These are phyloP conservation scores for Rickenella mellea DNA, from an alignment of 768 basidiomycete species.

Conservation along the genomic window DNA sequence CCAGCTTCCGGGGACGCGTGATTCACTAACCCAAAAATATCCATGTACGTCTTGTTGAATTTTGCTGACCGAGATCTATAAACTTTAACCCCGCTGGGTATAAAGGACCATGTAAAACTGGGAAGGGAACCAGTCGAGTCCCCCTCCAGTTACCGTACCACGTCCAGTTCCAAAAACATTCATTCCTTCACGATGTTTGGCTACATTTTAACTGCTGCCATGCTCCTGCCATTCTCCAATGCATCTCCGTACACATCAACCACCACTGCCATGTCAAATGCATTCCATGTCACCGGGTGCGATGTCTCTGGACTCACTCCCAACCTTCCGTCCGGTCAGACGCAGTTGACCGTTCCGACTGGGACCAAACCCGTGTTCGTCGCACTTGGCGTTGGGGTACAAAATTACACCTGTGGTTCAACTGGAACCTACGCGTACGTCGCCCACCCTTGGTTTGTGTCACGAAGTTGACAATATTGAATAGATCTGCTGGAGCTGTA, in stretches of 20 bases:
- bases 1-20: no score
- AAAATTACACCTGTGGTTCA: constrained; percentile 44
- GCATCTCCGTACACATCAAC: not conserved
- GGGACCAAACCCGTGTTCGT: constrained; percentile 26
- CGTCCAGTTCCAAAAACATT: not conserved
- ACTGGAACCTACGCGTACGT: constrained; percentile 33
- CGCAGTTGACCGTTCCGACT: constrained; percentile 26
- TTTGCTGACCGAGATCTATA: no score
- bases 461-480: not conserved
- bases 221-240: not conserved
- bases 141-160: no score
- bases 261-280: no score
- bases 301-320: constrained; percentile 14
- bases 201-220: not conserved
- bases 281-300: constrained; percentile 9
- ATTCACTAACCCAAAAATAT: no score
- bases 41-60: no score
- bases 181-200: not conserved
- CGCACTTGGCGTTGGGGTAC: constrained; percentile 37
- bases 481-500: constrained; percentile 21
- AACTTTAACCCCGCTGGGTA: no score
- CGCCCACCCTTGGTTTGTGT: not conserved
- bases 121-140: no score
- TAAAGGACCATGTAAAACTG: no score
- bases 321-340: constrained; percentile 20